Conservation (phyloP, 2,329 filamentous ascomycete species). For the Lasiodiplodia sp. region DNA sequence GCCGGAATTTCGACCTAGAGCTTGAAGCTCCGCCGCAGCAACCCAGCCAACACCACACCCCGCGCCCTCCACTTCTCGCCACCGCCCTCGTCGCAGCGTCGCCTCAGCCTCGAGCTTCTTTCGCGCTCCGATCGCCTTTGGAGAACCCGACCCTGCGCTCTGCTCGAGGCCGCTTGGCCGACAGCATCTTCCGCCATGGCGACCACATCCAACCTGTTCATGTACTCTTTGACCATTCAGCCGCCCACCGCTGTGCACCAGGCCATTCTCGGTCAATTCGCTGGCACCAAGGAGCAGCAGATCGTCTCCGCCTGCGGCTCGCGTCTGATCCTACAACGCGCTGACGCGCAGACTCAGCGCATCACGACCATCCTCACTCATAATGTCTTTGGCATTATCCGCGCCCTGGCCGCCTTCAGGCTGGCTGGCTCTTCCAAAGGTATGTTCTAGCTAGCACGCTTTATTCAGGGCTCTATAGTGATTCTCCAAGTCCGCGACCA, state of each 20-base stretch:
- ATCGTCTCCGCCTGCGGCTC: conserved; percentile 94
- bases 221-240: conserved; percentile 97
- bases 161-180: conserved; percentile 33
- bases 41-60: conserved; percentile 9
- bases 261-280: conserved; percentile 93
- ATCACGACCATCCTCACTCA: conserved; percentile 87
- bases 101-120: conserved; percentile 11
- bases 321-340: conserved; percentile 84
- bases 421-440: conserved; percentile 95
- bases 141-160: conserved; percentile 8
- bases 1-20: conserved; percentile 15
- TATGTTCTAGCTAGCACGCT: conserved; percentile 61
- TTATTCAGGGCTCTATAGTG: conserved; percentile 54
- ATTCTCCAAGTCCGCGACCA: conserved; percentile 50
- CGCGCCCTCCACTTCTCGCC: conserved; percentile 5
- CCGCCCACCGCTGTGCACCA: conserved; percentile 88
- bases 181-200: conserved; percentile 71
- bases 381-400: conserved; percentile 95
- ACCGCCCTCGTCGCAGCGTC: neutral
- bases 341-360: conserved; percentile 84
- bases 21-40: conserved; percentile 21
- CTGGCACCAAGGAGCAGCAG: conserved; percentile 95
- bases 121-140: neutral
- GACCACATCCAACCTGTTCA: conserved; percentile 97
- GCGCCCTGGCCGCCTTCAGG: conserved; percentile 85